These are phyloP conservation scores for Ophiognomonia clavigignenti-juglandacearum DNA, from an alignment of 2,329 filamentous ascomycete species.

Conservation along the genomic window DNA sequence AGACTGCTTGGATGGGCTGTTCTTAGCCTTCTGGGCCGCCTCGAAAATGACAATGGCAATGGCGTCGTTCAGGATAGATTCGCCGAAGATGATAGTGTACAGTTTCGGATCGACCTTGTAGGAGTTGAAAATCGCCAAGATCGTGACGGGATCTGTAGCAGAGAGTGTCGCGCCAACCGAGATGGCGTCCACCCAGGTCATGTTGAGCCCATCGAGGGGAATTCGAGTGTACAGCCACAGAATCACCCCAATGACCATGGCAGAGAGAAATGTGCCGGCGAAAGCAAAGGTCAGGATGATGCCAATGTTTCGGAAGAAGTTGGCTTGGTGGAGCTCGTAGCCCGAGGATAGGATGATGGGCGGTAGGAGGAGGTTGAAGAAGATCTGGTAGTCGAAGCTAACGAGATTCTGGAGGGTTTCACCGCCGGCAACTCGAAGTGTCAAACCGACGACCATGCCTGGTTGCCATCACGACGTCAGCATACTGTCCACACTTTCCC, in stretches of 20 bases:
- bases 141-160: slow-evolving; percentile 95
- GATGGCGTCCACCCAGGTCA: slow-evolving; percentile 93
- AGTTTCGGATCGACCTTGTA: slow-evolving; percentile 99
- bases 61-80: slow-evolving; percentile 96
- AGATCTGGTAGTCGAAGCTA: slow-evolving; percentile 98
- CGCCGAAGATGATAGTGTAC: slow-evolving; percentile 97
- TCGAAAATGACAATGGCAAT: slow-evolving; percentile 99
- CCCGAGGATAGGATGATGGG: slow-evolving; percentile 96
- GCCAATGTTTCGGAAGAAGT: slow-evolving; percentile 98
- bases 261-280: slow-evolving; percentile 93
- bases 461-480: slow-evolving; percentile 7
- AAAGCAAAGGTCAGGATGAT: slow-evolving; percentile 98
- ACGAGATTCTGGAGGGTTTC: slow-evolving; percentile 85
- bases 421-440: slow-evolving; percentile 75
- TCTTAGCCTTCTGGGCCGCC: slow-evolving; percentile 88
- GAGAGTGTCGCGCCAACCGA: slow-evolving; percentile 94
- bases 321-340: slow-evolving; percentile 95
- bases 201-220: slow-evolving; percentile 76
- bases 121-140: slow-evolving; percentile 96
- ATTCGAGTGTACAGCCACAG: slow-evolving; percentile 86
- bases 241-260: slow-evolving; percentile 85
- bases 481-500: slow-evolving; percentile 1
- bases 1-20: slow-evolving; percentile 65
- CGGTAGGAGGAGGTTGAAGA: slow-evolving; percentile 97
- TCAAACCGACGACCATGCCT: slow-evolving; percentile 94